A percentile compares a stretch with the other conserved stretches of the same genome.
phyloP scores from a whole-genome alignment of 2,329 filamentous ascomycete species.

The Hypoxylon sp. region DNA sequence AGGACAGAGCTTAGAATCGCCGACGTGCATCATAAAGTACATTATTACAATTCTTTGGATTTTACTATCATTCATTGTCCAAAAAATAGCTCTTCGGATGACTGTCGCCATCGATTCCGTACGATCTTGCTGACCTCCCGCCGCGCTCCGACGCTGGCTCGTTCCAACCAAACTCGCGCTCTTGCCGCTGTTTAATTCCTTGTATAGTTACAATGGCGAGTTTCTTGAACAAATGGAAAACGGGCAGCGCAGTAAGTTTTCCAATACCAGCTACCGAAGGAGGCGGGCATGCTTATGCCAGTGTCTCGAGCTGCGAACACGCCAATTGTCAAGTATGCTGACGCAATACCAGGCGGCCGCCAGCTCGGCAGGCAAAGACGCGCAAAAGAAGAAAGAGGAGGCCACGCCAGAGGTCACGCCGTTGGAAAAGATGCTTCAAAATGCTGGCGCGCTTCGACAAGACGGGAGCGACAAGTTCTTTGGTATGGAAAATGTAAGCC shows the following conservation, averaged over 20 bases:
- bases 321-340: constrained; percentile 38
- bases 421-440: constrained; percentile 80
- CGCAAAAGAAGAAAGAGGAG: constrained; percentile 68
- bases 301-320: neutral
- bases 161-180: constrained; percentile 28
- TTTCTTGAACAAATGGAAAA: constrained; percentile 71
- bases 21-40: constrained; percentile 15
- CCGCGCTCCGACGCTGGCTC: constrained; percentile 48
- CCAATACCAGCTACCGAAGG: constrained; percentile 5
- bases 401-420: constrained; percentile 70
- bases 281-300: neutral
- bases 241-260: constrained; percentile 65
- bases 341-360: constrained; percentile 58
- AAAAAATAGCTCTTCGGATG: constrained; percentile 45
- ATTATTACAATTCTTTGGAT: constrained; percentile 13
- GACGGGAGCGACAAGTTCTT: constrained; percentile 99
- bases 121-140: constrained; percentile 40
- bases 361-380: constrained; percentile 60
- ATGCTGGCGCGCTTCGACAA: constrained; percentile 81
- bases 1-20: constrained; percentile 14
- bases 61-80: constrained; percentile 14
- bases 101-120: constrained; percentile 39
- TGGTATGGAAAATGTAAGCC: constrained; percentile 91
- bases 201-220: constrained; percentile 61
- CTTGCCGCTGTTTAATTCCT: constrained; percentile 12